Percentiles rank a stretch among this genome's conserved stretches.
Evolutionary conservation across 805 yeast genomes (phyloP).

Genomic region (Kodamaea neixiangensis): DNA sequence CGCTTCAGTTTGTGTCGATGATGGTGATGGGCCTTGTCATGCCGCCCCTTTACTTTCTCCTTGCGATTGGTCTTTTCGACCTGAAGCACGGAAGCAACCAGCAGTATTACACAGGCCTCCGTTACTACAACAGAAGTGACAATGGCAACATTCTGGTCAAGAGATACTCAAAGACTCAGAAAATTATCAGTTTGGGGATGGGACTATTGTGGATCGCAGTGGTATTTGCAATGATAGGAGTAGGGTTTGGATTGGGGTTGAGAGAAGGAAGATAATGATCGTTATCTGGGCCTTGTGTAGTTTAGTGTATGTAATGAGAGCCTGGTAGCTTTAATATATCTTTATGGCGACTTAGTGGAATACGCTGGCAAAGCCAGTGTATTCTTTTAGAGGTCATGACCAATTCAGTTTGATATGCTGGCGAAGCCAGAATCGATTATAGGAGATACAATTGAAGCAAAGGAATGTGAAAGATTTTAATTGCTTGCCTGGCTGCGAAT

Average conservation of each 20-base stretch:
- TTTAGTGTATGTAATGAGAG: constrained; percentile 2
- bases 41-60: constrained; percentile 41
- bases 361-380: no score
- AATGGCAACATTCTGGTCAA: constrained; percentile 17
- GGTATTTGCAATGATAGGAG: constrained; percentile 41
- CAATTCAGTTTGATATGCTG: no score
- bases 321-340: neutral
- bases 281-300: neutral
- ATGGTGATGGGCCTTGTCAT: constrained; percentile 35
- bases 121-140: constrained; percentile 13
- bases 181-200: constrained; percentile 27
- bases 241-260: constrained; percentile 36
- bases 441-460: no score
- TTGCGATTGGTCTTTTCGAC: constrained; percentile 39
- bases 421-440: no score
- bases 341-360: neutral
- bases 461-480: no score
- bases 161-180: constrained; percentile 28
- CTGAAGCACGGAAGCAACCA: constrained; percentile 18
- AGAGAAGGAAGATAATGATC: constrained; percentile 1
- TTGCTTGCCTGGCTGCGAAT: no score
- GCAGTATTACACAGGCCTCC: constrained; percentile 22
- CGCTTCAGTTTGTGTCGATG: constrained; percentile 16
- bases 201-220: constrained; percentile 37
- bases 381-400: no score